A percentile compares a stretch with the other conserved stretches of the same genome.
Evolutionary conservation across 225 moss, liverwort and hornwort species (phyloP).

Genomic region (Marchantia polymorpha): DNA sequence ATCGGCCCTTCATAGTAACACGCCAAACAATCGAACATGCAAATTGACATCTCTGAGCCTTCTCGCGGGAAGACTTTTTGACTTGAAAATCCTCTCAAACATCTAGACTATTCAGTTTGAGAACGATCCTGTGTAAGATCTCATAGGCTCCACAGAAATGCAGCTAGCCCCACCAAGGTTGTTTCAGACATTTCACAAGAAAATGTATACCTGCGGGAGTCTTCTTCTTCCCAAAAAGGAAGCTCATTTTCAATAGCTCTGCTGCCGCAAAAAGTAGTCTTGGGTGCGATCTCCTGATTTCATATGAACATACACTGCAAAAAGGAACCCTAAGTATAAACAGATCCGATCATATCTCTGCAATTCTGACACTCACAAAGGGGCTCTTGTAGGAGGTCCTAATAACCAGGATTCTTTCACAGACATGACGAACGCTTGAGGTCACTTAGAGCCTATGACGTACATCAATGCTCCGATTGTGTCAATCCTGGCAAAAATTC

Average conservation of each 20-base stretch:
- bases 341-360: background rate
- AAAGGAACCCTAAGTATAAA: background rate
- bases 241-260: constrained; percentile 56
- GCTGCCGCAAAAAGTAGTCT: background rate
- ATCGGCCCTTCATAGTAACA: background rate
- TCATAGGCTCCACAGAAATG: background rate
- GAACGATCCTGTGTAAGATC: background rate
- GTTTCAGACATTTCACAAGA: background rate
- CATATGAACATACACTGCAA: background rate
- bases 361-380: background rate
- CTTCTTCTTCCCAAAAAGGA: constrained; percentile 87
- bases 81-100: background rate
- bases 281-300: background rate
- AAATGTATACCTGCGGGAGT: constrained; percentile 71
- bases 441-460: constrained; percentile 34
- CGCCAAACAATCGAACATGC: background rate
- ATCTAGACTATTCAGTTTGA: background rate
- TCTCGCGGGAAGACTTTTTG: background rate
- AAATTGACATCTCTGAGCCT: background rate
- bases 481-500: constrained; percentile 24
- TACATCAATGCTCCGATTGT: constrained; percentile 41
- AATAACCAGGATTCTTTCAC: constrained; percentile 20
- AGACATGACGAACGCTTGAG: constrained; percentile 26
- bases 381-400: constrained; percentile 40
- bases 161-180: background rate